Base-by-base conservation (phyloP, 768 basidiomycete species). In the Mycena leptocephala region DNA sequence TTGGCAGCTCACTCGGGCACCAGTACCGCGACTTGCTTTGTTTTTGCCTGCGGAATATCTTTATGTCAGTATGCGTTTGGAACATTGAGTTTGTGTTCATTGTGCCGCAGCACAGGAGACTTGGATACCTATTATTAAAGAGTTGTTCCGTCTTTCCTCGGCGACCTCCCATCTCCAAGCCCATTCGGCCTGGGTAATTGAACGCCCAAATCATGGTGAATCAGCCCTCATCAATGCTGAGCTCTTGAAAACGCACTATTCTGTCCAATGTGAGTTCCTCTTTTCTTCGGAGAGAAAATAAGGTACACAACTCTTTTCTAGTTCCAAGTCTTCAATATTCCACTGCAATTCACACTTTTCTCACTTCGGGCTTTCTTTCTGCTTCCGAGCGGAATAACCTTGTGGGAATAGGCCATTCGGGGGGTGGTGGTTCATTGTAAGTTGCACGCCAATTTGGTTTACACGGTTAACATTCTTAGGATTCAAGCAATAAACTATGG, bases 361-460 rank as follows among this genome's bases (percentile, higher is more conserved):
- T 79, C 59, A 76, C 72, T 8, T 77, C 78, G 14, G 24, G 62
- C 64, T 61, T 74, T 24, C 26, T 79, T 16, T 72, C 72, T 32
- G 28, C 65, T 24, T 41, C 51, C 18, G 78, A 77, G 13, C 33
- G 71, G 39, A 53, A 26, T 18, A 70, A 79, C 39, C 72, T 79
- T 26, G 69, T 79, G 30, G 76, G 72, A 22, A 61, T 79, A 18
- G 76, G 75, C 11, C 69, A 77, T 65, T 79, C 78, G 22, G 78
- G 75, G 3, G 78, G 75, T 16, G 75, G 71, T 14, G 71, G 72
- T 46, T 64, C 75, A n/a, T 35, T 79, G 75, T 79, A 58, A 41
- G 75, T 65, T 24, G 5, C n/a, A n/a, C 28, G 32, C 22, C 35
- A 9, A 13, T 6, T 59, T 20, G 6, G 6, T 28, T 68, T 13